A percentile compares a stretch with the other conserved stretches of the same genome.
Evolutionary conservation across 768 basidiomycete genomes (phyloP).

Genomic region (Naganishia vaughanmartiniae): DNA sequence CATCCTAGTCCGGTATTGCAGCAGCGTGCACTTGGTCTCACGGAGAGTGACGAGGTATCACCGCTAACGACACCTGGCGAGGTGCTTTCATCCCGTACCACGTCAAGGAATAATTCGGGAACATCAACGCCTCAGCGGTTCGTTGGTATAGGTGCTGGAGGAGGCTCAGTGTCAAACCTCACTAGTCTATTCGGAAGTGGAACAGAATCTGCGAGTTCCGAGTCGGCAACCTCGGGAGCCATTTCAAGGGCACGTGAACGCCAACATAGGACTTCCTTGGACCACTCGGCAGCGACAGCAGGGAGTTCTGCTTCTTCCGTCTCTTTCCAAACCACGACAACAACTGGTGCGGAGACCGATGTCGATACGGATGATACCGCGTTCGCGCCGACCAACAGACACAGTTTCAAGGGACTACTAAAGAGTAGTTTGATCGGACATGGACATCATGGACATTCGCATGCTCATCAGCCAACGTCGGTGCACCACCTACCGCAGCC

Average conservation of each 20-base stretch:
- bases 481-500: neutral
- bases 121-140: constrained; percentile 17
- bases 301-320: too few relatives aligned
- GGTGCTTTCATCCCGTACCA: neutral
- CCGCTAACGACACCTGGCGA: neutral
- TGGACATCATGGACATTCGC: neutral
- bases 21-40: neutral
- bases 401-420: neutral
- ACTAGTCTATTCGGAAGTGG: neutral
- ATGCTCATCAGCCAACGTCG: neutral
- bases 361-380: constrained; percentile 3
- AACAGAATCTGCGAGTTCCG: neutral
- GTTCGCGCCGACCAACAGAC: neutral
- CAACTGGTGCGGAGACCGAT: neutral
- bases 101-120: neutral
- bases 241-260: neutral
- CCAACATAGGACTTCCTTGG: neutral
- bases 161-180: constrained; percentile 1
- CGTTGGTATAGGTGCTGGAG: neutral
- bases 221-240: neutral
- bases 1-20: constrained; percentile 5
- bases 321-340: neutral
- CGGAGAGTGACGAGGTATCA: neutral
- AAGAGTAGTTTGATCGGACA: neutral
- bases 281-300: neutral